Evolutionary conservation across 208 protist genomes (phyloP), one percentile per base, ranked within the genome.

Genomic region (Leishmania arabica): DNA sequence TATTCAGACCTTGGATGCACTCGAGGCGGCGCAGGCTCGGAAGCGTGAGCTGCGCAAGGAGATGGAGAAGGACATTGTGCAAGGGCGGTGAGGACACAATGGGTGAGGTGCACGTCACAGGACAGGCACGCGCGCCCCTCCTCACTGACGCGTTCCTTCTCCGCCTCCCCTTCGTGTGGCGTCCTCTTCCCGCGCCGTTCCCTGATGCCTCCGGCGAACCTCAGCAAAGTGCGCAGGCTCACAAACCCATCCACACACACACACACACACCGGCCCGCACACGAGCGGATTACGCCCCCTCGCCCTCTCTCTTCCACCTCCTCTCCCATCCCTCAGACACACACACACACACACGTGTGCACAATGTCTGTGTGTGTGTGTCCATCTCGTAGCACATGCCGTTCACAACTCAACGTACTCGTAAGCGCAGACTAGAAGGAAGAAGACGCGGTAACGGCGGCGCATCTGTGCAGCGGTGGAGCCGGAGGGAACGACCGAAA

Each of bases 1-100:
- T 53, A 71, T 90, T 34, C 91, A 95, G 78, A 97, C 93, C 62
- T 93, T 97, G 72, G 91, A 93, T 8, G 91, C 92, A 4, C 78
- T 97, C 45, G 92, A 97, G 83, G 91, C 88, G 40, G 84, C 86
- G 62, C 88, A 95, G 83, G 49, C 86, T 58, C 91, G 91, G 13
- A 91, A 88, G 60, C 64, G 75, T 31, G 49, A 19, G n/a, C 81
- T 93, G 40, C 74, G 88, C 70, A 70, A 82, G 58, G 91, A 97
- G 75, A 90, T 97, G 87, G 92, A 97, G 78, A 83, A 91, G n/a
- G 93, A 97, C 78, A 86, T 97, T 54, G 65, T 95, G 45, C 86
- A 74, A 15, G 68, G 68, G 11, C 77, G 82, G 1, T 86, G 75
- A 81, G 51, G 15, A 24, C 19, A 4, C 47, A 9, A n/a, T 42